These are phyloP conservation scores for Trichosporon ovoides DNA, from an alignment of 1,284 basidiomycete species.

Conservation along the genomic window DNA sequence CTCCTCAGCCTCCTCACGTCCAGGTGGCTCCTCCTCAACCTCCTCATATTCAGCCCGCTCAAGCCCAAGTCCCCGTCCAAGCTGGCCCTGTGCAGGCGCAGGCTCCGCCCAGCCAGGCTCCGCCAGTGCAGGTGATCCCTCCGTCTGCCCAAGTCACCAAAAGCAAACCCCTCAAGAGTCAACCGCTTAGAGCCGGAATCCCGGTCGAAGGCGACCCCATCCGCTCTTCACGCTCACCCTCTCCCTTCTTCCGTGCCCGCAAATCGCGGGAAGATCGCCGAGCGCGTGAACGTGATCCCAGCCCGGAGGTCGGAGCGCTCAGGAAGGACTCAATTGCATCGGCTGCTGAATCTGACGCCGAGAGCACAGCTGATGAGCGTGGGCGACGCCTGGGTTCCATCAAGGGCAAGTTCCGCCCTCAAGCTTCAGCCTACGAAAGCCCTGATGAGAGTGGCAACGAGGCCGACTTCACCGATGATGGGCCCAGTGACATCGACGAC, in stretches of 20 bases:
- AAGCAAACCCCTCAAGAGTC: neutral
- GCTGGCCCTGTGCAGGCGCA: neutral
- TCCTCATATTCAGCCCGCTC: neutral
- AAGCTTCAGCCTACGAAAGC: slow-evolving; percentile 44
- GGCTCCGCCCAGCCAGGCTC: neutral
- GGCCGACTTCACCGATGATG: slow-evolving; percentile 44
- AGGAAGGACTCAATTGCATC: slow-evolving; percentile 54
- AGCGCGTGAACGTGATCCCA: slow-evolving; percentile 55
- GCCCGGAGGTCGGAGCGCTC: slow-evolving; percentile 66
- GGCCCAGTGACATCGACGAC: slow-evolving; percentile 33
- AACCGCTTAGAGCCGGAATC: neutral
- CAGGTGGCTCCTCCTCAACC: neutral
- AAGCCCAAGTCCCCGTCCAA: neutral
- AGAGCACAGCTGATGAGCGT: slow-evolving; percentile 45
- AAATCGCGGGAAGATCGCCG: slow-evolving; percentile 40
- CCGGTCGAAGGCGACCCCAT: neutral
- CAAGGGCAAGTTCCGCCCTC: slow-evolving; percentile 37
- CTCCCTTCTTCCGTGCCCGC: slow-evolving; percentile 46
- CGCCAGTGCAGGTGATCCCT: no score
- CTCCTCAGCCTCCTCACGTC: neutral
- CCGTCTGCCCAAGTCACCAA: neutral
- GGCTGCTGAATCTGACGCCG: slow-evolving; percentile 60
- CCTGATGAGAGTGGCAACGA: slow-evolving; percentile 34
- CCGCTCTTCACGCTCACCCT: slow-evolving; percentile 31
- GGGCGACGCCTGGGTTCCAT: slow-evolving; percentile 28